Conservation (phyloP, 2,329 filamentous ascomycete genomes). For the Teratosphaeria nubilosa region DNA sequence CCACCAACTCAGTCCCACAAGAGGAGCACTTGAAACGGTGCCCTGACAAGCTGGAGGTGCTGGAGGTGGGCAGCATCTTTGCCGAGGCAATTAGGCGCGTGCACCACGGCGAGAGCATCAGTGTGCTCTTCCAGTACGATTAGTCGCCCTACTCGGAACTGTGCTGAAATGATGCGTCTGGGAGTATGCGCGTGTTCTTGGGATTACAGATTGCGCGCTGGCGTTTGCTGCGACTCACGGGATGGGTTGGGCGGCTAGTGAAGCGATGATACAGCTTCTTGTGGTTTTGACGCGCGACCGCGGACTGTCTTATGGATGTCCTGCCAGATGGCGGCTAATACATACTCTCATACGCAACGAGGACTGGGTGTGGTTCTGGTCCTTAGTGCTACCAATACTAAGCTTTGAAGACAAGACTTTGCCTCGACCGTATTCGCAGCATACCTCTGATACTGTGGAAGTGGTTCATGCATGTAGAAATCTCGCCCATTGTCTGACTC, state of each 20-base stretch:
- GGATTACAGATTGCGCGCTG: neutral
- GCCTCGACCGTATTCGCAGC: neutral
- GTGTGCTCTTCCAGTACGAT: constrained; percentile 82
- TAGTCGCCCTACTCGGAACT: constrained; percentile 25
- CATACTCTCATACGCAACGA: neutral
- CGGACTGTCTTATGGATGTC: neutral
- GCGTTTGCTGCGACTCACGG: neutral
- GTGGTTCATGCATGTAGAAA: neutral
- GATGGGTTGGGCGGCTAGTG: neutral
- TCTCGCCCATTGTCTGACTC: neutral
- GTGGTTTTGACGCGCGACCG: neutral
- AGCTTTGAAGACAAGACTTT: neutral
- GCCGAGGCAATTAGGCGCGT: constrained; percentile 91
- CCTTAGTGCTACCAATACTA: neutral
- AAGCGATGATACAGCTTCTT: neutral
- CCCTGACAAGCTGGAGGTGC: constrained; percentile 70
- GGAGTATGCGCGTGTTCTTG: neutral
- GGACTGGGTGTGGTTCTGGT: neutral
- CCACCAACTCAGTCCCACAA: constrained; percentile 93
- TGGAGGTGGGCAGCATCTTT: constrained; percentile 83
- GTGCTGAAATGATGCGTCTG: neutral
- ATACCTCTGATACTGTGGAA: neutral
- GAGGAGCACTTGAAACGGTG: constrained; percentile 64
- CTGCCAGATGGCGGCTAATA: neutral
- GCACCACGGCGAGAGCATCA: constrained; percentile 96